Evolutionary conservation across 2,329 filamentous ascomycete genomes (phyloP), one percentile per base, ranked within the genome.

Genomic region (Cordyceps militaris): DNA sequence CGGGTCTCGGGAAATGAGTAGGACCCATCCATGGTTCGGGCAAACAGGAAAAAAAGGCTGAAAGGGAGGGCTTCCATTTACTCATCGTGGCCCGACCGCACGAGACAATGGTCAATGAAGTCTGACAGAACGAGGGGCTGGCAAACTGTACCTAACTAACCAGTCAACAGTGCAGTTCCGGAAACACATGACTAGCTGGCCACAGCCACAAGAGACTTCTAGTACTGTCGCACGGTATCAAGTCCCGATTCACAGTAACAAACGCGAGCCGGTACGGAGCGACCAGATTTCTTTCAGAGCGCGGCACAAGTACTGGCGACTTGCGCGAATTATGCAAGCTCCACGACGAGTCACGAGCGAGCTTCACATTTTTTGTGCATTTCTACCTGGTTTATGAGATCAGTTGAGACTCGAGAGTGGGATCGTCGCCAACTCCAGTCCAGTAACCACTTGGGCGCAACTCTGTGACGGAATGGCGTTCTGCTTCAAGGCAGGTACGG

Each of bases 1-100:
- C 16, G 52, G 52, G 32, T 48, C 42, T 14, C 32, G 52, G 52
- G 52, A 55, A 55, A 55, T 55, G 52, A 55, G 30, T 5, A 21
- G 13, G 42, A 19, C n/a, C 52, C 52, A 24, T 30, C 14, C 24
- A 10, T 42, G n/a, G 26, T 24, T 56, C 34, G 21, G 44, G 24
- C 23, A 48, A 38, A 23, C 44, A 23, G 9, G 32, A 19, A 51
- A 36, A 54, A 38, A 52, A n/a, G 34, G 38, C 49, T 52, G 34
- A 52, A 28, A 9, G 28, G 28, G 6, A n/a, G 36, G 36, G 49
- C 21, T 40, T 30, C n/a, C 47, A 34, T n/a, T n/a, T 46, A 19
- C 38, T 42, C 38, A 42, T 42, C n/a, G 10, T 42, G 38, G 38
- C 38, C 38, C 38, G 23, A 26, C 42, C 13, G n/a, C n/a, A n/a